Evolutionary conservation across 2,329 filamentous ascomycete genomes (phyloP).

Genomic region (Whalleya microplaca): DNA sequence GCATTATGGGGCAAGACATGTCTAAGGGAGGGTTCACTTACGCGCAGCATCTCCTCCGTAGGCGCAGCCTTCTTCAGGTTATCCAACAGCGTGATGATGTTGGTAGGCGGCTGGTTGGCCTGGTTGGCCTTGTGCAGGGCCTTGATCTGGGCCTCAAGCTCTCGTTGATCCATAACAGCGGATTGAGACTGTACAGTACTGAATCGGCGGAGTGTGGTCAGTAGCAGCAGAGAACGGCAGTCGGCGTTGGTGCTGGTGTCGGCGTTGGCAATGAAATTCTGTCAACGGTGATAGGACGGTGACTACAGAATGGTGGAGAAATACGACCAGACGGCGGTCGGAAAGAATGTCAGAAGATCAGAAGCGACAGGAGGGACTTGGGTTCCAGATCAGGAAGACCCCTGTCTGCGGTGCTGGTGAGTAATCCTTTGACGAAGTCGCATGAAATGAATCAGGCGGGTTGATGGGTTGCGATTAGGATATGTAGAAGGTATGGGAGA

Average conservation of each 20-base stretch:
- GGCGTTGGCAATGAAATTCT: background rate
- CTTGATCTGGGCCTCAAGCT: constrained; percentile 77
- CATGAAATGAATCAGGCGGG: background rate
- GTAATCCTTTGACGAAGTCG: background rate
- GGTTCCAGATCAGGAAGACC: background rate
- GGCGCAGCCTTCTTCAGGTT: constrained; percentile 79
- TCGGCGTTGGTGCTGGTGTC: background rate
- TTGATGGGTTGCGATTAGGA: background rate
- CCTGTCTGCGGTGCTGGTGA: background rate
- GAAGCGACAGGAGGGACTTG: too few relatives aligned
- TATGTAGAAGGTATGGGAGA: background rate
- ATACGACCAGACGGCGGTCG: background rate
- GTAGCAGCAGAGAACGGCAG: background rate
- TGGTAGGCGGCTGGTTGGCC: constrained; percentile 73
- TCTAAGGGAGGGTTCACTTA: constrained; percentile 44
- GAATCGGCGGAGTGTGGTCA: background rate
- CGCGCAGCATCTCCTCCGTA: constrained; percentile 87
- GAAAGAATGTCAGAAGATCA: too few relatives aligned
- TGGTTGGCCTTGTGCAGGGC: constrained; percentile 78
- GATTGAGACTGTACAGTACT: background rate
- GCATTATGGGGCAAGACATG: background rate
- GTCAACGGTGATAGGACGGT: background rate
- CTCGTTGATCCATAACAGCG: constrained; percentile 73
- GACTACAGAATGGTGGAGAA: background rate
- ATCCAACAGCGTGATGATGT: constrained; percentile 74